Base-by-base conservation (phyloP, 169 alveolate species). In the Cryptosporidium viatorum region DNA sequence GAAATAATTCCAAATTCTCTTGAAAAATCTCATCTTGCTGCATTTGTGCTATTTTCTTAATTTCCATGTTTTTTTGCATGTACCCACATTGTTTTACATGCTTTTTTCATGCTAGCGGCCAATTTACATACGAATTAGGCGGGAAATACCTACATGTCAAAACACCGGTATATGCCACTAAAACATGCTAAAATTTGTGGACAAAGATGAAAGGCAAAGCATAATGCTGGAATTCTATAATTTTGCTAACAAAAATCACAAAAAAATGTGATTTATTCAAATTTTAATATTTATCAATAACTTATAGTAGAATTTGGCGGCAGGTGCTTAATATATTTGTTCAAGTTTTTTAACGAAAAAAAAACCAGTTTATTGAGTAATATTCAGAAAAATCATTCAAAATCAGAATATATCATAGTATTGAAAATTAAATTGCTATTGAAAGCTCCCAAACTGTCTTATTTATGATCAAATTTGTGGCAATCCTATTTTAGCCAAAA, bases 1-100 rank as follows among this genome's bases (percentile, higher is more conserved):
- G 9, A 67, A 80, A 80, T 50, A 80, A 65, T 45, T 59, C 55
- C 60, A 65, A 26, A 41, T 80, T 80, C 62, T 80, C 75, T 48
- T 26, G 65, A 39, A 80, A 80, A 39, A 80, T 59, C 43, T 80
- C 59, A 37, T 59, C 65, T 39, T 62, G 50, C 48, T 35, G 48
- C 89, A 80, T 65, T 59, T 80, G 51, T 35, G 39, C 6, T 31
- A n/a, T 67, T 37, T 62, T 80, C 45, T 62, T 29, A 23, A 41
- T 48, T 60, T 67, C 55, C 75, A 62, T 73, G 43, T 43, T 73
- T 80, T 80, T 80, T 80, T 80, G 89, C 89, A 80, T 80, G 89
- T 80, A 62, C 89, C 89, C 89, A 80, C 89, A 80, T 80, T 60
- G 70, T 21, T 62, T 58, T 62, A 70, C 89, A 80, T 80, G 89